Evolutionary conservation across 441 rosid species (phyloP), one percentile per base, ranked within the genome.

Genomic region (Croton laevigatus): DNA sequence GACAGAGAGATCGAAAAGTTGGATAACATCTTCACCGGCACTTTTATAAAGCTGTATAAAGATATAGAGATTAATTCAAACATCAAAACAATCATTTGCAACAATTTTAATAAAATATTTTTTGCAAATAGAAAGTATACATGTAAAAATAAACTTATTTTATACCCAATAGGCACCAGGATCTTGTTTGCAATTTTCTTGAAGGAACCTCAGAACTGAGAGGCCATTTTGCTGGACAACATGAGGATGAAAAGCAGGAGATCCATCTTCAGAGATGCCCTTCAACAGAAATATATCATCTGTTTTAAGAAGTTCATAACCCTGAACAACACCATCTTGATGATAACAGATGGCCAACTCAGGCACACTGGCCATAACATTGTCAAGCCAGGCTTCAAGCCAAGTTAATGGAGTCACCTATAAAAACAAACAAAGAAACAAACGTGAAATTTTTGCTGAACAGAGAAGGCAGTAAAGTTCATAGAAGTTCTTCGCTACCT

Each of bases 341-440:
- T 94, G 98, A 75, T 91, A 94, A 78, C 98, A 94, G 70, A 94
- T 91, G 69, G 97, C 98, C 75, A 94, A 76, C 84, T 94, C 98
- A 36, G 98, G 98, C 73, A 85, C 98, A 87, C 97, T 91, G 6
- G 98, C 97, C 98, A 91, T 94, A 68, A 94, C 85, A 79, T 94
- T 94, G 76, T 94, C 98, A 71, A 94, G 97, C 98, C 98, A 91
- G 69, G 97, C 95, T 71, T 94, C 98, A 74, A 94, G 97, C 98
- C 98, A 94, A 16, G 89, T 91, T 71, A 91, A 73, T 9, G 98
- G 91, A 52, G 97, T 91, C 57, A 94, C 91, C 98, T 91, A 79
- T 65, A 51, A 71, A 59, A 54, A 72, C 46, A 63, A 13, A 32
- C 53, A 42, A 42, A 57, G 7, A 68, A 40, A 72, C 9, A 45